Conservation (phyloP, 305 asterid genomes). For the Coffea humblotiana region DNA sequence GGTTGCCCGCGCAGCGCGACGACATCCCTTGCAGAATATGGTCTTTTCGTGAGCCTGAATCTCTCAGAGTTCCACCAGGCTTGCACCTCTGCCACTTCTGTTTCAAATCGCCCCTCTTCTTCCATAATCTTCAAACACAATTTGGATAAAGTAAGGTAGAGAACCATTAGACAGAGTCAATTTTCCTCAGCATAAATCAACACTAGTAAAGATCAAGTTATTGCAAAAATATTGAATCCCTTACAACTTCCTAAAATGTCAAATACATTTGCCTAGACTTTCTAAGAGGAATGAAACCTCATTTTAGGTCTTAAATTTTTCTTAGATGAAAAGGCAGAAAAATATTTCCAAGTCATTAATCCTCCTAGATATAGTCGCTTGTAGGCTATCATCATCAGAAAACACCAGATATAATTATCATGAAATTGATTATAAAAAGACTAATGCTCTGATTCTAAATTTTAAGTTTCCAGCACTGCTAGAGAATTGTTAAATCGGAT, state of each 20-base stretch:
- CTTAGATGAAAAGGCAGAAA: too few species aligned
- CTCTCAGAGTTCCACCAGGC: conserved; percentile 97
- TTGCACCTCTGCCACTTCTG: conserved; percentile 91
- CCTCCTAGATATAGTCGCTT: too few species aligned
- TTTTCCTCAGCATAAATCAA: background rate
- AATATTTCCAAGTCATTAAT: too few species aligned
- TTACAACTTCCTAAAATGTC: too few species aligned
- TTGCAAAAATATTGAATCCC: background rate
- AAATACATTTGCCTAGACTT: background rate
- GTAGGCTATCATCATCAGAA: too few species aligned
- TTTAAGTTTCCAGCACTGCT: too few species aligned
- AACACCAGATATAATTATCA: too few species aligned
- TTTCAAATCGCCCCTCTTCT: conserved; percentile 87
- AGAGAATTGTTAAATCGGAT: too few species aligned
- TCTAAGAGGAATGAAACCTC: too few species aligned
- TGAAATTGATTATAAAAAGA: too few species aligned
- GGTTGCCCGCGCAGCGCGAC: conserved; percentile 85
- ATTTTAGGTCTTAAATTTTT: too few species aligned
- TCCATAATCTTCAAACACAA: conserved; percentile 66
- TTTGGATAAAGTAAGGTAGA: background rate
- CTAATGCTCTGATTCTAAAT: too few species aligned
- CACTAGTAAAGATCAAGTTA: background rate
- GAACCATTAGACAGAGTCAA: background rate
- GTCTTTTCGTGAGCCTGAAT: conserved; percentile 80
- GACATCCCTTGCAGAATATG: conserved; percentile 89